These are phyloP conservation scores for Jackrogersella multiformis DNA, from an alignment of 495 filamentous ascomycete genomes.

Conservation along the genomic window DNA sequence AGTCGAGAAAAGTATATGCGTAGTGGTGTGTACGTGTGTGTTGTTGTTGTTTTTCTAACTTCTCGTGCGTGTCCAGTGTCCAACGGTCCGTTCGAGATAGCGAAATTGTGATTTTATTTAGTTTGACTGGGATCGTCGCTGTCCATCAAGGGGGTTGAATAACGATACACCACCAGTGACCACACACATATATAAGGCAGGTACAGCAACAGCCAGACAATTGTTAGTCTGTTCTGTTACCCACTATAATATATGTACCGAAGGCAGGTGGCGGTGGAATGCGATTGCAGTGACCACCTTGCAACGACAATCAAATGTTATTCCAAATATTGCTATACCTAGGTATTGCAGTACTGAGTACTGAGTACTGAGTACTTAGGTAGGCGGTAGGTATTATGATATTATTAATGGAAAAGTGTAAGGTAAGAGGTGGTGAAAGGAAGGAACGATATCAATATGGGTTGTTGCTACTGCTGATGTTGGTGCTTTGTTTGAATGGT, in stretches of 20 bases:
- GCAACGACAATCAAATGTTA: neutral
- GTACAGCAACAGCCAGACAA: slow-evolving; percentile 4
- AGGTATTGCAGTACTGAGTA: no score
- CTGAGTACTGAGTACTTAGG: no score
- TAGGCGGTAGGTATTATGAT: no score
- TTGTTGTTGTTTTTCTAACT: slow-evolving; percentile 29
- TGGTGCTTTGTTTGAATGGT: neutral
- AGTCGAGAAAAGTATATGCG: neutral
- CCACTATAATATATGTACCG: slow-evolving; percentile 35
- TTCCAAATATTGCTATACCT: neutral
- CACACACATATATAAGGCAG: neutral
- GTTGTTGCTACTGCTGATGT: slow-evolving; percentile 8
- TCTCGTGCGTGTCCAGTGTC: slow-evolving; percentile 19
- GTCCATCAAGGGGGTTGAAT: slow-evolving; percentile 26
- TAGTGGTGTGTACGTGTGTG: slow-evolving; percentile 2
- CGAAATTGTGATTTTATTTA: slow-evolving; percentile 42
- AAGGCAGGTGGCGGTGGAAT: slow-evolving; percentile 29
- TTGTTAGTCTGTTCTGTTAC: slow-evolving; percentile 22
- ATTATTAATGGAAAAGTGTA: neutral
- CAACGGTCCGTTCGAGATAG: slow-evolving; percentile 27
- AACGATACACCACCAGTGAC: slow-evolving; percentile 30
- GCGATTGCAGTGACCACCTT: slow-evolving; percentile 1
- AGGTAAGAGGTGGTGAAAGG: neutral
- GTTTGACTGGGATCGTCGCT: slow-evolving; percentile 43
- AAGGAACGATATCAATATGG: slow-evolving; percentile 4